These are phyloP conservation scores for Penicillium hordei DNA, from an alignment of 2,329 filamentous ascomycete genomes.

Conservation along the genomic window DNA sequence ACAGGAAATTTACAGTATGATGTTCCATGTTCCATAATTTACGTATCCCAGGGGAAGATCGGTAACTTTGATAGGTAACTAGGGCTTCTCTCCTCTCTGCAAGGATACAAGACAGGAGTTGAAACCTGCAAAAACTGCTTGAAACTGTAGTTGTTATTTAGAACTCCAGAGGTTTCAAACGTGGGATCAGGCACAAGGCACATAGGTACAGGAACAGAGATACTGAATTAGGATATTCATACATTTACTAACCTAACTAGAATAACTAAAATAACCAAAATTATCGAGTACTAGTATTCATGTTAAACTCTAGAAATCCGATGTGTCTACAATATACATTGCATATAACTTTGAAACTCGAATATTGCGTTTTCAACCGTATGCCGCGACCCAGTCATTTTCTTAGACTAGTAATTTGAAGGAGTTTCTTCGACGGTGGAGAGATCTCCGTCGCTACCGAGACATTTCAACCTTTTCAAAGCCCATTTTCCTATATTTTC, in stretches of 20 bases:
- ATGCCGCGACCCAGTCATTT: conserved; percentile 31
- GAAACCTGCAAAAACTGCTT: conserved; percentile 6
- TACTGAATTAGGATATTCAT: neutral
- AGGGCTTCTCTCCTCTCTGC: conserved; percentile 7
- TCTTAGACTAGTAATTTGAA: conserved; percentile 23
- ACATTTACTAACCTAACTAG: too few relatives aligned
- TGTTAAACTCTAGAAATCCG: neutral
- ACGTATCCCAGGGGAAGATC: neutral
- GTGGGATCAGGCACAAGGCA: neutral
- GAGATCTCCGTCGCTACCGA: conserved; percentile 12
- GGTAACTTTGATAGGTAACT: conserved; percentile 2
- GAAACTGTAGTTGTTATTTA: neutral
- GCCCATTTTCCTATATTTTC: neutral
- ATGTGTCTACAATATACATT: neutral
- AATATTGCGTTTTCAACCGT: conserved; percentile 19
- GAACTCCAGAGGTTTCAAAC: neutral
- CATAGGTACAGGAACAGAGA: neutral
- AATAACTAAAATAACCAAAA: neutral
- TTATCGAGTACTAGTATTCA: neutral
- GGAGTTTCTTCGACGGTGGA: conserved; percentile 16
- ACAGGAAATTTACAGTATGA: conserved; percentile 7
- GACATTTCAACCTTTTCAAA: neutral
- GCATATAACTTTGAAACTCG: conserved; percentile 11
- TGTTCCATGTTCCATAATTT: neutral
- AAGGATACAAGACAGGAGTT: conserved; percentile 11